These are phyloP conservation scores for Pisolithus microcarpus DNA, from an alignment of 768 basidiomycete species.

Conservation along the genomic window DNA sequence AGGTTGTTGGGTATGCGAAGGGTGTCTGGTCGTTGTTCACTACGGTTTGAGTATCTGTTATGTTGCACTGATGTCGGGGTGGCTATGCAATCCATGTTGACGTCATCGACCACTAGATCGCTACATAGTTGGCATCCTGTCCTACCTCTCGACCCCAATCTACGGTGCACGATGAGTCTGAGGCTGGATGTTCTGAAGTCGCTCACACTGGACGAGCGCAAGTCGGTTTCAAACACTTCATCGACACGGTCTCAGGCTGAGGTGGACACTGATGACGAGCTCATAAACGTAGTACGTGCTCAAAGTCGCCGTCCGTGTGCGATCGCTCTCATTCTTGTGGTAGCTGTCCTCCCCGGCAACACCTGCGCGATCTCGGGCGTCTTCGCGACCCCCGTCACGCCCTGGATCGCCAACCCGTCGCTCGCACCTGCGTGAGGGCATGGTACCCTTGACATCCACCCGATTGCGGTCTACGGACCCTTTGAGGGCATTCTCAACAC, in stretches of 20 bases:
- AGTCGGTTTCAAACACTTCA: constrained; percentile 12
- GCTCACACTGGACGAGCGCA: constrained; percentile 32
- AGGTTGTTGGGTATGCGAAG: constrained; percentile 80
- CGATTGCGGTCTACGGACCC: constrained; percentile 41
- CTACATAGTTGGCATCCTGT: too few species aligned
- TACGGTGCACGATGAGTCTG: constrained; percentile 48
- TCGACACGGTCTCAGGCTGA: constrained; percentile 15
- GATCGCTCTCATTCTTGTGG: constrained; percentile 7
- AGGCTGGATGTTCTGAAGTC: constrained; percentile 65
- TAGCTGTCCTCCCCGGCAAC: constrained; percentile 66
- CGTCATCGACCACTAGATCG: constrained; percentile 4
- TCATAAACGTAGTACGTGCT: constrained; percentile 61
- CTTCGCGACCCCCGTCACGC: constrained; percentile 43
- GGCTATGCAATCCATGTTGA: constrained; percentile 1
- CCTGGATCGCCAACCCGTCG: constrained; percentile 30
- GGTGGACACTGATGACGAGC: constrained; percentile 59
- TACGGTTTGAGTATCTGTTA: constrained; percentile 50
- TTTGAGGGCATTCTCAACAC: constrained; percentile 68
- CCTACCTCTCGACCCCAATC: too few species aligned
- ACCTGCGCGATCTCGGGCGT: constrained; percentile 54
- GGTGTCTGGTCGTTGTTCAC: constrained; percentile 80
- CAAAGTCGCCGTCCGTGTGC: neutral
- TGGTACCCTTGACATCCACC: constrained; percentile 21
- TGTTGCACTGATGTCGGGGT: neutral
- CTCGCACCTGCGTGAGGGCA: constrained; percentile 12